A percentile compares a stretch with the other conserved stretches of the same genome.
These are phyloP conservation scores for Vigna radiata DNA, from an alignment of 306 rosid species.

Conservation along the genomic window DNA sequence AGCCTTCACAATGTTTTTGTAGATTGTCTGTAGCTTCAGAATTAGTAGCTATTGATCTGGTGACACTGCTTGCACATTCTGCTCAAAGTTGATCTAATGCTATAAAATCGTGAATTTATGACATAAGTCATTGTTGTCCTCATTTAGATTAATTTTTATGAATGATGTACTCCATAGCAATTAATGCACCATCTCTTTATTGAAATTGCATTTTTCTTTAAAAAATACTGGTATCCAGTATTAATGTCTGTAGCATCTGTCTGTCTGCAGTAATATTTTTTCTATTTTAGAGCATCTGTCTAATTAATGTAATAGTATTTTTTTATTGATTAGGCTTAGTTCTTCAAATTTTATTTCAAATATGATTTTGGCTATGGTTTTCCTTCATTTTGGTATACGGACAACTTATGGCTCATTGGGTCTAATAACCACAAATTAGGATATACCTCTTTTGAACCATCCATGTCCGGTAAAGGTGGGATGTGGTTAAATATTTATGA, in stretches of 20 bases:
- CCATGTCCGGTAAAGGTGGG: no score
- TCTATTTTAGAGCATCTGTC: slow-evolving; percentile 4
- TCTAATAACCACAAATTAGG: not conserved
- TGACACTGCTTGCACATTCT: not conserved
- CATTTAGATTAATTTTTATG: slow-evolving; percentile 20
- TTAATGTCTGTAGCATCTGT: slow-evolving; percentile 15
- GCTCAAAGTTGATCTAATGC: slow-evolving; percentile 13
- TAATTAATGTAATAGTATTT: not conserved
- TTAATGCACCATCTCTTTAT: slow-evolving; percentile 4
- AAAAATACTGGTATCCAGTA: slow-evolving; percentile 6
- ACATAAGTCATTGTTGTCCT: slow-evolving; percentile 20
- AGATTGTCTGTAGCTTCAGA: slow-evolving; percentile 5
- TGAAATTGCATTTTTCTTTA: slow-evolving; percentile 9
- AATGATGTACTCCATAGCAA: slow-evolving; percentile 5
- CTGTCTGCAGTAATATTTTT: not conserved
- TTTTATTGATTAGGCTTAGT: slow-evolving; percentile 11
- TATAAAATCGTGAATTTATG: slow-evolving; percentile 21
- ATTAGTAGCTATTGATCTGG: slow-evolving; percentile 25
- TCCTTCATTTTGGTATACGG: slow-evolving; percentile 4
- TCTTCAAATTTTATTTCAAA: not conserved
- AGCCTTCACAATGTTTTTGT: slow-evolving; percentile 20
- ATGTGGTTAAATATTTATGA: not conserved
- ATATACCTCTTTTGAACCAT: not conserved
- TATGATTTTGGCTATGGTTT: slow-evolving; percentile 1
- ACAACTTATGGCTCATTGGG: slow-evolving; percentile 1